A percentile compares a stretch with the other conserved stretches of the same genome.
Conservation (phyloP, 345 rosid species). For the Citrus sinensis region DNA sequence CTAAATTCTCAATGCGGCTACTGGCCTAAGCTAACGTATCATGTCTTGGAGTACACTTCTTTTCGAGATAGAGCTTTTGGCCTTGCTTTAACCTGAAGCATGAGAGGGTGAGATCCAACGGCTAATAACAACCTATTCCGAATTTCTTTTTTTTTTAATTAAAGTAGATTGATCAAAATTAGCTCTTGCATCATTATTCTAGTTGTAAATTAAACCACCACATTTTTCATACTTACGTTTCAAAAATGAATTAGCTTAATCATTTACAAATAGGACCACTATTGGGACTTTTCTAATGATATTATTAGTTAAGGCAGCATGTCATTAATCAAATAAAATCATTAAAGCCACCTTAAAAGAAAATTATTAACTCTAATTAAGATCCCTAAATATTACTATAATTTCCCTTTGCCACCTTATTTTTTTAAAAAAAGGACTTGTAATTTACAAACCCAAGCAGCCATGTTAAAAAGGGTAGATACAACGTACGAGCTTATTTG, state of each 20-base stretch:
- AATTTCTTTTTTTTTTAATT: slow-evolving; percentile 19
- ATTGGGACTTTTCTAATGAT: background rate
- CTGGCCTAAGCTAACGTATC: slow-evolving; percentile 20
- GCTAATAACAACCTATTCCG: background rate
- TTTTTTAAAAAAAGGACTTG: too few species aligned
- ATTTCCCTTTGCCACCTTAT: too few species aligned
- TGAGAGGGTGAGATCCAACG: slow-evolving; percentile 25
- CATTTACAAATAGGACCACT: background rate
- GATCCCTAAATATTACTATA: background rate
- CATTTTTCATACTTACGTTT: background rate
- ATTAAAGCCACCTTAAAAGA: background rate
- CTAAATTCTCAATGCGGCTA: background rate
- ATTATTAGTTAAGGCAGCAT: background rate
- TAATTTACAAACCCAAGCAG: too few species aligned
- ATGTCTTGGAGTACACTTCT: slow-evolving; percentile 36
- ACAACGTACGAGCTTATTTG: too few species aligned
- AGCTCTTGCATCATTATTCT: background rate
- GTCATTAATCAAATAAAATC: background rate
- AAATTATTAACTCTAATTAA: background rate
- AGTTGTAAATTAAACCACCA: background rate
- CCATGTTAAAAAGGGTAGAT: too few species aligned
- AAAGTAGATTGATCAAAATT: slow-evolving; percentile 2
- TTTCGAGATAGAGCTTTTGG: slow-evolving; percentile 15
- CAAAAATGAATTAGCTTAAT: background rate
- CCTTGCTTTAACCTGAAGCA: slow-evolving; percentile 40